A percentile compares a stretch with the other conserved stretches of the same genome.
Conservation (phyloP, 805 yeast genomes). For the Zygosaccharomyces kombuchaensis region DNA sequence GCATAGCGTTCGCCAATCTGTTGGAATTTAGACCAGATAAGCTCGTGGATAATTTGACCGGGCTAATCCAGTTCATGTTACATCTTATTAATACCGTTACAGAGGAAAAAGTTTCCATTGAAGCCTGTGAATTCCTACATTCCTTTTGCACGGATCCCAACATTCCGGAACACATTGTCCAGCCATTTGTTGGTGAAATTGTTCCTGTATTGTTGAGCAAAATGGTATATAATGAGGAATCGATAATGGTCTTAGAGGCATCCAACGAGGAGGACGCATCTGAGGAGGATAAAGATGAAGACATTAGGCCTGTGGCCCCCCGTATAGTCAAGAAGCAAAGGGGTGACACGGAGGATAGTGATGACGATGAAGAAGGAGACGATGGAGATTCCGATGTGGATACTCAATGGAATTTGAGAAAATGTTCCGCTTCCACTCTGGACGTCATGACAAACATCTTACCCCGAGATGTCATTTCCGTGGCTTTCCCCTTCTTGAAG, state of each 20-base stretch:
- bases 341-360: conserved; percentile 49
- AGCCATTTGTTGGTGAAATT: conserved; percentile 55
- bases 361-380: conserved; percentile 68
- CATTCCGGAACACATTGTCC: conserved; percentile 49
- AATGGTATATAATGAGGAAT: conserved; percentile 87
- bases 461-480: conserved; percentile 62
- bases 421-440: conserved; percentile 90
- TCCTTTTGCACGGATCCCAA: conserved; percentile 62
- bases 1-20: conserved; percentile 67
- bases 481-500: conserved; percentile 71
- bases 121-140: conserved; percentile 88
- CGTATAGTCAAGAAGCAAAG: conserved; percentile 49
- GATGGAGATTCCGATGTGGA: conserved; percentile 50
- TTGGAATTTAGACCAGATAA: conserved; percentile 78
- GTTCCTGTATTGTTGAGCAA: conserved; percentile 73
- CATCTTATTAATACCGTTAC: conserved; percentile 60
- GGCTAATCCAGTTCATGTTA: conserved; percentile 79
- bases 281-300: conserved; percentile 80
- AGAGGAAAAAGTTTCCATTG: conserved; percentile 75
- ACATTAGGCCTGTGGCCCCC: conserved; percentile 77
- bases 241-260: conserved; percentile 58
- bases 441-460: conserved; percentile 69
- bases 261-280: conserved; percentile 65
- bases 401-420: conserved; percentile 85
- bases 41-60: conserved; percentile 71